These are phyloP conservation scores for Yarrowia sp. DNA, from an alignment of 805 yeast species.

Conservation along the genomic window DNA sequence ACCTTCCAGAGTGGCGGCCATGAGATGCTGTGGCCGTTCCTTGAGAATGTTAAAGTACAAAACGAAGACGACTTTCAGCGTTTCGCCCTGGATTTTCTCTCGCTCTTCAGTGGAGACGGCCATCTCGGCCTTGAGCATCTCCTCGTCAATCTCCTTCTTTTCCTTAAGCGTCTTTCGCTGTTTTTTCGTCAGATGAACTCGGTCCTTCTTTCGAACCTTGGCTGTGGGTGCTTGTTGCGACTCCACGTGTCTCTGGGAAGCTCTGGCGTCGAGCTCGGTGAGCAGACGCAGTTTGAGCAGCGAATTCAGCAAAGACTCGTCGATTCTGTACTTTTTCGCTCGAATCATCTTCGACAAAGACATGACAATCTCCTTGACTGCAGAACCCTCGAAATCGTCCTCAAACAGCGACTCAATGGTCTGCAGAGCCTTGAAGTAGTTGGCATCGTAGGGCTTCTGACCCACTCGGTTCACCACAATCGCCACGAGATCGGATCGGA, in stretches of 20 bases:
- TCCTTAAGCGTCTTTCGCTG: slow-evolving; percentile 89
- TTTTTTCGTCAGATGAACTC: slow-evolving; percentile 89
- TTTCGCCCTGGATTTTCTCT: slow-evolving; percentile 83
- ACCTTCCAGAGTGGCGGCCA: slow-evolving; percentile 92
- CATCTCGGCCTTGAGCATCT: slow-evolving; percentile 83
- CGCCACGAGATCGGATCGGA: slow-evolving; percentile 73
- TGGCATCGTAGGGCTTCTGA: slow-evolving; percentile 55
- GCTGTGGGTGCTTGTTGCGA: slow-evolving; percentile 56
- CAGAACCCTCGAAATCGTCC: slow-evolving; percentile 82
- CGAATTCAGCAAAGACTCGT: slow-evolving; percentile 79
- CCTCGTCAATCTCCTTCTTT: slow-evolving; percentile 84
- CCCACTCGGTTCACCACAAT: slow-evolving; percentile 72
- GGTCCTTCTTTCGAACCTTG: slow-evolving; percentile 79
- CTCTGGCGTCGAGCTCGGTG: slow-evolving; percentile 51
- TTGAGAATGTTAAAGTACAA: slow-evolving; percentile 80
- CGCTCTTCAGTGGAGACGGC: slow-evolving; percentile 87
- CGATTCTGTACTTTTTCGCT: slow-evolving; percentile 77
- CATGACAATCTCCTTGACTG: slow-evolving; percentile 76
- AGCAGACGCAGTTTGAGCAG: slow-evolving; percentile 64
- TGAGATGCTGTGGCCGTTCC: slow-evolving; percentile 65
- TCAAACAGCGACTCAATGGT: slow-evolving; percentile 72
- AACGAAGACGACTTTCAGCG: slow-evolving; percentile 72
- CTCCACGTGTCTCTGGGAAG: slow-evolving; percentile 54
- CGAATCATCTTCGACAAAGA: slow-evolving; percentile 72
- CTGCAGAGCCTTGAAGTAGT: slow-evolving; percentile 65